Evolutionary conservation across 2,329 filamentous ascomycete species (phyloP).

Genomic region (Lasiodiplodia gonubiensis): DNA sequence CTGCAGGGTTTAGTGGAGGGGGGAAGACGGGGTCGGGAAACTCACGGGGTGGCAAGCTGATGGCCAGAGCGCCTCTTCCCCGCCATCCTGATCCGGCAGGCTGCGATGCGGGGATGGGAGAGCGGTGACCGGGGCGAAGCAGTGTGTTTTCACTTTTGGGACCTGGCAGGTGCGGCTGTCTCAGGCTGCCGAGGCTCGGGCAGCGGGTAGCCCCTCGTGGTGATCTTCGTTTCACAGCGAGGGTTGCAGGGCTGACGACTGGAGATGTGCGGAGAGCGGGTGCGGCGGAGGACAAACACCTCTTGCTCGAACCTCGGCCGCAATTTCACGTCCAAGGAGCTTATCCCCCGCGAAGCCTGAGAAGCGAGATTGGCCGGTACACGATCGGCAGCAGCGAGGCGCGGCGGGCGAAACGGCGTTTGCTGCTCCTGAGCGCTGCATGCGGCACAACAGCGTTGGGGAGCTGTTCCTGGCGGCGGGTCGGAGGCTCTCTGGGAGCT

Average conservation of each 20-base stretch:
- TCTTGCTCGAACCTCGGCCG: constrained; percentile 6
- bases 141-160: not conserved
- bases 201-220: constrained; percentile 2
- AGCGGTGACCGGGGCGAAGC: not conserved
- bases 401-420: constrained; percentile 10
- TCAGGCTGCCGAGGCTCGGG: constrained; percentile 9
- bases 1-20: constrained; percentile 15
- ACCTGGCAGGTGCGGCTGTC: constrained; percentile 9
- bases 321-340: not conserved
- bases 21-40: not conserved
- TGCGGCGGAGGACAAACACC: not conserved
- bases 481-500: not conserved
- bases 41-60: constrained; percentile 5
- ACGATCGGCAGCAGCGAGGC: constrained; percentile 12
- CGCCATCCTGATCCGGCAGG: constrained; percentile 18
- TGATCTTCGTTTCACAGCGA: constrained; percentile 7
- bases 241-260: constrained; percentile 21
- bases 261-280: not conserved
- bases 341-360: not conserved
- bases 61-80: constrained; percentile 2
- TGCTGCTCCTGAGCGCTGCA: constrained; percentile 17
- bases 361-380: constrained; percentile 23
- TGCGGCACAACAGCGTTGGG: constrained; percentile 8
- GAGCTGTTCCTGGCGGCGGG: constrained; percentile 4
- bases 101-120: constrained; percentile 17